Percentiles rank a stretch among this genome's conserved stretches.
Conservation (phyloP, 495 filamentous ascomycete genomes). For the Mytilinidion resinicola region DNA sequence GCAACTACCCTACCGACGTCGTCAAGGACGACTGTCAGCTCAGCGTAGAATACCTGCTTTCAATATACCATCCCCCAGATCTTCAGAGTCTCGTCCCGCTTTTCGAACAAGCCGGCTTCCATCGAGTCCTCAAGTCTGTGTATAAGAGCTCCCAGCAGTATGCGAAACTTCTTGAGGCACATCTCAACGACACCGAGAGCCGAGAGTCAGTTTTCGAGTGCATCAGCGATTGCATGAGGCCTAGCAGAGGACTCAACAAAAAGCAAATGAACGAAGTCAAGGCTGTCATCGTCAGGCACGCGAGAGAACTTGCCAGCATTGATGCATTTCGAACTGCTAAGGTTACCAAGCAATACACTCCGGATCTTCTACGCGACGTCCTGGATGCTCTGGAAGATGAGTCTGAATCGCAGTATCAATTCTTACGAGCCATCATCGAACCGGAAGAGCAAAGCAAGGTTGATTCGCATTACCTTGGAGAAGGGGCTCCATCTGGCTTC, state of each 20-base stretch:
- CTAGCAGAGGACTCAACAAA: slow-evolving; percentile 60
- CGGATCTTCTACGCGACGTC: slow-evolving; percentile 65
- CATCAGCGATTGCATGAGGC: slow-evolving; percentile 71
- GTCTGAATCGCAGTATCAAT: slow-evolving; percentile 62
- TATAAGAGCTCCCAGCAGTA: slow-evolving; percentile 78
- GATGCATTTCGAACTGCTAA: slow-evolving; percentile 63
- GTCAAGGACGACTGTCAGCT: slow-evolving; percentile 91
- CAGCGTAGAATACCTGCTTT: slow-evolving; percentile 90
- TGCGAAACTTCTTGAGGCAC: slow-evolving; percentile 67
- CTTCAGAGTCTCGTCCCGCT: slow-evolving; percentile 64
- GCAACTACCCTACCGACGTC: slow-evolving; percentile 71
- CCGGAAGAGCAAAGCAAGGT: slow-evolving; percentile 45
- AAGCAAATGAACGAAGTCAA: slow-evolving; percentile 73
- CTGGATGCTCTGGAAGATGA: slow-evolving; percentile 59
- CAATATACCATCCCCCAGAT: slow-evolving; percentile 85
- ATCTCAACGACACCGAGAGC: slow-evolving; percentile 79
- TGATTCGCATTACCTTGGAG: slow-evolving; percentile 37
- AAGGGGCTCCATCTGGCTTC: slow-evolving; percentile 44
- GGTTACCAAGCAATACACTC: slow-evolving; percentile 59
- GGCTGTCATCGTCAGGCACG: slow-evolving; percentile 61
- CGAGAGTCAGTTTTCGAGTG: slow-evolving; percentile 67
- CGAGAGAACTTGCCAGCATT: slow-evolving; percentile 60
- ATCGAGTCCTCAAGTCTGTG: slow-evolving; percentile 85
- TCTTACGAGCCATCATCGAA: slow-evolving; percentile 74
- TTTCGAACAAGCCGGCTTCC: slow-evolving; percentile 77